These are phyloP conservation scores for Psilocybe mexicana DNA, from an alignment of 1,284 basidiomycete species.

Conservation along the genomic window DNA sequence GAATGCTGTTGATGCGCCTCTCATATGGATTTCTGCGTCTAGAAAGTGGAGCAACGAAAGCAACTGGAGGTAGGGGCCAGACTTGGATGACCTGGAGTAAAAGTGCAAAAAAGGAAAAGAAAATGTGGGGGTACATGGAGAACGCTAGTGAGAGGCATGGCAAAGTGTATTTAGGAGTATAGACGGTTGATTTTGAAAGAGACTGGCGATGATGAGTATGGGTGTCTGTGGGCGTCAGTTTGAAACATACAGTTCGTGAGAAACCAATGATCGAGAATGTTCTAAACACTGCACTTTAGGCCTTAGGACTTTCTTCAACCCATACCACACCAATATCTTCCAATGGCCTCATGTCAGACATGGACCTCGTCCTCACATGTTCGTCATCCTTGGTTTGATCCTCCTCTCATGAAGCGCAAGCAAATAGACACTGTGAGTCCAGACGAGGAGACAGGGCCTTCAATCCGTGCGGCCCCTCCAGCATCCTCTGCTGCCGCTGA, in stretches of 20 bases:
- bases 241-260: background rate
- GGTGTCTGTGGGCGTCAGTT: background rate
- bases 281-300: background rate
- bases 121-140: background rate
- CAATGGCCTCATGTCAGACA: conserved; percentile 24
- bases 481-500: conserved; percentile 7
- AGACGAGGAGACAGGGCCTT: conserved; percentile 17
- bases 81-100: background rate
- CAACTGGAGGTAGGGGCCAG: background rate
- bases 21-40: background rate
- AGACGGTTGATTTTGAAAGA: background rate
- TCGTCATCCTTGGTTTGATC: conserved; percentile 58
- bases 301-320: background rate
- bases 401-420: conserved; percentile 51
- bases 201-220: background rate
- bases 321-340: background rate
- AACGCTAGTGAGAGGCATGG: background rate
- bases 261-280: conserved; percentile 6
- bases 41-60: conserved; percentile 1
- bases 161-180: background rate
- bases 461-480: conserved; percentile 1
- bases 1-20: background rate
- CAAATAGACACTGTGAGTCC: conserved; percentile 22
- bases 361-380: conserved; percentile 30
- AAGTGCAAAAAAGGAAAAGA: background rate